phyloP scores from a whole-genome alignment of 2,329 filamentous ascomycete genomes.

The Aspergillus sp. region DNA sequence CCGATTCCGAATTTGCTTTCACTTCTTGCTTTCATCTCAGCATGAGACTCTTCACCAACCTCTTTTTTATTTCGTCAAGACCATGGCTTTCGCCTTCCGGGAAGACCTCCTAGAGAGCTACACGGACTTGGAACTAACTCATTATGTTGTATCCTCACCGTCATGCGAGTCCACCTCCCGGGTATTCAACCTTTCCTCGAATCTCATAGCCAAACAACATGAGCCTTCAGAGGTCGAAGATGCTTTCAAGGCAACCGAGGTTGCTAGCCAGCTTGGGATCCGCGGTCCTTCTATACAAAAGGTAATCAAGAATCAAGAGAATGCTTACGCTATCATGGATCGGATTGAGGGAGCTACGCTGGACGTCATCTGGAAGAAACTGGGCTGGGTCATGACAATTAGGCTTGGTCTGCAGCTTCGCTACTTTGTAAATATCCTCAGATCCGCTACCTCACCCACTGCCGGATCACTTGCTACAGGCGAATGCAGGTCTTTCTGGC shows the following conservation, averaged over 20 bases:
- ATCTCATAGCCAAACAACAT: conserved; percentile 14
- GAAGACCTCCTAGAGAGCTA: too few relatives aligned
- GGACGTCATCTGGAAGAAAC: conserved; percentile 17
- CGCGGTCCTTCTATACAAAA: conserved; percentile 15
- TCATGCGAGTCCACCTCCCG: too few relatives aligned
- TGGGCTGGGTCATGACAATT: conserved; percentile 22
- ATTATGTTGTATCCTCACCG: too few relatives aligned
- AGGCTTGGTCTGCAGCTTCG: conserved; percentile 23
- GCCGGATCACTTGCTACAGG: conserved; percentile 20
- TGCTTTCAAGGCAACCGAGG: conserved; percentile 15
- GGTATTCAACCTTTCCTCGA: neutral
- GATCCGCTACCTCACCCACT: conserved; percentile 20
- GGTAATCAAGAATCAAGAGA: conserved; percentile 8
- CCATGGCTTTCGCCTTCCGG: too few relatives aligned
- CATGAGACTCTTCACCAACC: too few relatives aligned
- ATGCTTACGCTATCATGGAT: conserved; percentile 20
- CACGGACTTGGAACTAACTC: too few relatives aligned
- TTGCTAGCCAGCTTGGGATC: conserved; percentile 22
- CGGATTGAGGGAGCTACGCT: conserved; percentile 21
- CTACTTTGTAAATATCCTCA: conserved; percentile 16
- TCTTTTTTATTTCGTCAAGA: too few relatives aligned
- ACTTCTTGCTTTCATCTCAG: too few relatives aligned
- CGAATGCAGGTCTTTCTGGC: conserved; percentile 19
- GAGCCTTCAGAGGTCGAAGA: conserved; percentile 15
- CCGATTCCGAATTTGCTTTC: too few relatives aligned